Conservation (phyloP, 352 stramenopile genomes). For the Peronosclerospora sorghi region DNA sequence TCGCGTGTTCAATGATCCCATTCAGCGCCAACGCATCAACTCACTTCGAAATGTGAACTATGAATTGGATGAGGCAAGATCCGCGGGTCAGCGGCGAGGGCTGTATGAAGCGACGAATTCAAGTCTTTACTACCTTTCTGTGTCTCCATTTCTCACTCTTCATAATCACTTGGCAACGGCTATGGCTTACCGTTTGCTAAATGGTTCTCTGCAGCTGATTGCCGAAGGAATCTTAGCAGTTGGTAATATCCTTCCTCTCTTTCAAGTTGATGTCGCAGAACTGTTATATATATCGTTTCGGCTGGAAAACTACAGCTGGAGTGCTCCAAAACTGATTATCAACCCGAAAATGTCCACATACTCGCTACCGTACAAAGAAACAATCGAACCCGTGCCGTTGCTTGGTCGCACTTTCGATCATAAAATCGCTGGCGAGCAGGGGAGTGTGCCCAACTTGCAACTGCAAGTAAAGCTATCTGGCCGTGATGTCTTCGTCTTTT, state of each 20-base stretch:
- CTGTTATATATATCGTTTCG: conserved; percentile 75
- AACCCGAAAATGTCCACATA: conserved; percentile 62
- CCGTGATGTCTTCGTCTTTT: conserved; percentile 77
- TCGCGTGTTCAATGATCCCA: conserved; percentile 53
- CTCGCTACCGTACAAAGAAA: conserved; percentile 70
- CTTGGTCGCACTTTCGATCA: conserved; percentile 59
- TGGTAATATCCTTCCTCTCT: conserved; percentile 70
- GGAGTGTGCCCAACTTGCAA: conserved; percentile 71
- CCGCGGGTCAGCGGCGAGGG: conserved; percentile 58
- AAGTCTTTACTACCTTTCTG: conserved; percentile 73
- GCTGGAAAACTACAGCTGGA: conserved; percentile 85
- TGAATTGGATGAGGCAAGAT: conserved; percentile 69
- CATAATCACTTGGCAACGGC: conserved; percentile 76
- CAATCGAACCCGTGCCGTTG: conserved; percentile 55
- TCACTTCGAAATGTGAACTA: conserved; percentile 63
- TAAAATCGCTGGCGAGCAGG: conserved; percentile 54
- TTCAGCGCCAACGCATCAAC: conserved; percentile 38
- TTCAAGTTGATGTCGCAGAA: conserved; percentile 61
- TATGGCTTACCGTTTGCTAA: conserved; percentile 77
- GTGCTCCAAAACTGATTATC: conserved; percentile 61
- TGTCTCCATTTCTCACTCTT: conserved; percentile 73
- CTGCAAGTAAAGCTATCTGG: conserved; percentile 73
- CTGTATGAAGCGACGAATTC: conserved; percentile 80
- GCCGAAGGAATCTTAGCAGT: conserved; percentile 79
- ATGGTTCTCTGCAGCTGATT: conserved; percentile 72